These are phyloP conservation scores for Trebouxia gelatinosa DNA, from an alignment of 163 green algal genomes.

Conservation along the genomic window DNA sequence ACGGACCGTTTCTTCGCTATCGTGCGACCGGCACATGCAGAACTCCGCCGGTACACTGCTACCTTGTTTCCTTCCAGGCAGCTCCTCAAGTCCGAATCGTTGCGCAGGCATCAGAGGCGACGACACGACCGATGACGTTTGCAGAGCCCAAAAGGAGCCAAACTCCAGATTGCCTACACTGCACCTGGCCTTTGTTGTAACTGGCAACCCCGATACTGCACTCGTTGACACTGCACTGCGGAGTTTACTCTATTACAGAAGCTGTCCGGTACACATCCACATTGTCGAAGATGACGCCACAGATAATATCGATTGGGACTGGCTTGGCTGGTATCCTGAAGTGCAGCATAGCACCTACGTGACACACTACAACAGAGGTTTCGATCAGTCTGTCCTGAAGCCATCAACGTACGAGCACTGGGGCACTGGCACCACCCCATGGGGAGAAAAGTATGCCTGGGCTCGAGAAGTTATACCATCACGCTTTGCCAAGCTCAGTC, in stretches of 20 bases:
- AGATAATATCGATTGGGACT: background rate
- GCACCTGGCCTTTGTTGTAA: background rate
- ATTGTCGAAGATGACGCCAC: background rate
- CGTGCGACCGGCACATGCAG: too few species aligned
- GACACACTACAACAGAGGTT: too few species aligned
- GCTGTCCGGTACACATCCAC: background rate
- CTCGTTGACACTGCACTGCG: background rate
- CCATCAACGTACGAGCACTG: background rate
- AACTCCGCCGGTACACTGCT: too few species aligned
- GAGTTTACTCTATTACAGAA: background rate
- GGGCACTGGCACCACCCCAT: background rate
- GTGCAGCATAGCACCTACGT: background rate
- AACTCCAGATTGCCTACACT: too few species aligned
- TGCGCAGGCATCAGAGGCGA: too few species aligned
- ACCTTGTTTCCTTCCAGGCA: too few species aligned
- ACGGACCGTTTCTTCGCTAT: too few species aligned
- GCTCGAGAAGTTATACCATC: background rate
- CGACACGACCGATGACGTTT: too few species aligned
- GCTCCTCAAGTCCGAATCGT: too few species aligned
- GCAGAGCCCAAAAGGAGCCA: too few species aligned
- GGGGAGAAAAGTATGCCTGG: background rate
- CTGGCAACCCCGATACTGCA: background rate
- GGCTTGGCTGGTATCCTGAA: background rate
- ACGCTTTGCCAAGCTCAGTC: background rate
- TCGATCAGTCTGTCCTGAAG: background rate